phyloP scores from a whole-genome alignment of 1,139 yeast genomes.

The Geotrichum histeridarum region DNA sequence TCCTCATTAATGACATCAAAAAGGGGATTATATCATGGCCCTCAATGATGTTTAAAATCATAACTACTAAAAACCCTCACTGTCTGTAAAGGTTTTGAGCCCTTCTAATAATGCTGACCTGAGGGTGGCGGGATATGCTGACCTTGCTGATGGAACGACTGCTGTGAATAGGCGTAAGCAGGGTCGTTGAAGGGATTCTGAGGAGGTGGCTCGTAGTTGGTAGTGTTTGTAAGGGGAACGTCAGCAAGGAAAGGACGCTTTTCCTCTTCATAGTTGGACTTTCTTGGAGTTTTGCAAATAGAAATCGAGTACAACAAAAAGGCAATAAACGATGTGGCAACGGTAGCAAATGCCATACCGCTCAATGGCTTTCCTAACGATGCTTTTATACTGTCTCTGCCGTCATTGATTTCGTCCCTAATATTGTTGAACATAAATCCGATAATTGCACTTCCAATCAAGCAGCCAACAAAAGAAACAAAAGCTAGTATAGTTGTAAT shows the following conservation, averaged over 20 bases:
- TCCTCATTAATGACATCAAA: too few species aligned
- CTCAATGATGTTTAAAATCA: too few species aligned
- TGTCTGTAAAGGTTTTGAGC: too few species aligned
- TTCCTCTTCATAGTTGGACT: neutral
- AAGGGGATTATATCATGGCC: too few species aligned
- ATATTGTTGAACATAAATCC: neutral
- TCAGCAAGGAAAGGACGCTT: neutral
- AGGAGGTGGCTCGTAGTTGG: neutral
- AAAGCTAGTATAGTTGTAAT: neutral
- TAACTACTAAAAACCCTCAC: too few species aligned
- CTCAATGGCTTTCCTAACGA: neutral
- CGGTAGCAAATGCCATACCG: neutral
- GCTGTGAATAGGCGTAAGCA: too few species aligned
- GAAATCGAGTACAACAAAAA: neutral
- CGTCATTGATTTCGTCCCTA: neutral
- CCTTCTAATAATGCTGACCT: neutral
- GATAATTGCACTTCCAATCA: neutral
- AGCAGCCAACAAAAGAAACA: neutral
- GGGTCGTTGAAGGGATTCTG: too few species aligned
- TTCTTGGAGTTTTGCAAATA: neutral
- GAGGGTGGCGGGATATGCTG: too few species aligned
- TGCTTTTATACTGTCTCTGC: neutral
- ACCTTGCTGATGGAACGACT: too few species aligned
- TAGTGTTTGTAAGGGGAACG: neutral
- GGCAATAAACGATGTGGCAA: neutral